These are phyloP conservation scores for Pseudoturritis turrita DNA, from an alignment of 345 rosid genomes.

Conservation along the genomic window DNA sequence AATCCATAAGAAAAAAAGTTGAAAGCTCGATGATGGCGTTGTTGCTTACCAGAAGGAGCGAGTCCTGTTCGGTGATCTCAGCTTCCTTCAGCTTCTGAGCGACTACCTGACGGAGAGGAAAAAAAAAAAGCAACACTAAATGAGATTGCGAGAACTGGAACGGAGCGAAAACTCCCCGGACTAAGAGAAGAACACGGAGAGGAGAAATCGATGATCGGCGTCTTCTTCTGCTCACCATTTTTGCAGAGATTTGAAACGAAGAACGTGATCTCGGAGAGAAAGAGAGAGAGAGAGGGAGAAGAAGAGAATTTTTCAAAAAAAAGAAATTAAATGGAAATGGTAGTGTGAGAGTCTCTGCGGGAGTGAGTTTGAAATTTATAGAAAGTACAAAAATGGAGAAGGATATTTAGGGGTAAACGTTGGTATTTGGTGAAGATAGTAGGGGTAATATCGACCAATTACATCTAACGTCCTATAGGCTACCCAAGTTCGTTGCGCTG, in stretches of 20 bases:
- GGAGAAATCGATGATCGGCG: conserved; percentile 5
- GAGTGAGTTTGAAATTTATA: conserved; percentile 5
- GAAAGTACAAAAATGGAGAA: neutral
- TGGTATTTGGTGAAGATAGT: neutral
- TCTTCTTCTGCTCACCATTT: conserved; percentile 48
- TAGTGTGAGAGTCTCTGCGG: neutral
- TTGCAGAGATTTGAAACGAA: conserved; percentile 16
- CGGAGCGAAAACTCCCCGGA: neutral
- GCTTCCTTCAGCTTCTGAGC: conserved; percentile 86
- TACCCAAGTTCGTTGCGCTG: neutral
- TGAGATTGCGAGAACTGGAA: neutral
- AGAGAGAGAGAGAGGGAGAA: neutral
- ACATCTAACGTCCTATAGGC: neutral
- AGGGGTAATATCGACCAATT: neutral
- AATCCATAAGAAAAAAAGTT: neutral
- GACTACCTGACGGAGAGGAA: conserved; percentile 47
- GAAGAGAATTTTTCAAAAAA: neutral
- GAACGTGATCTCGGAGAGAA: neutral
- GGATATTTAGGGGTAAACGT: neutral
- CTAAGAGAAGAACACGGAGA: neutral
- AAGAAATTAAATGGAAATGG: neutral
- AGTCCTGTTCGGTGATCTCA: conserved; percentile 95
- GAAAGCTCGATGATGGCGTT: neutral
- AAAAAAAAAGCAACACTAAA: neutral
- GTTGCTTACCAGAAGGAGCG: conserved; percentile 80